Evolutionary conservation across 2,329 filamentous ascomycete genomes (phyloP), one percentile per base, ranked within the genome.

Genomic region (Orbilia brochopaga): DNA sequence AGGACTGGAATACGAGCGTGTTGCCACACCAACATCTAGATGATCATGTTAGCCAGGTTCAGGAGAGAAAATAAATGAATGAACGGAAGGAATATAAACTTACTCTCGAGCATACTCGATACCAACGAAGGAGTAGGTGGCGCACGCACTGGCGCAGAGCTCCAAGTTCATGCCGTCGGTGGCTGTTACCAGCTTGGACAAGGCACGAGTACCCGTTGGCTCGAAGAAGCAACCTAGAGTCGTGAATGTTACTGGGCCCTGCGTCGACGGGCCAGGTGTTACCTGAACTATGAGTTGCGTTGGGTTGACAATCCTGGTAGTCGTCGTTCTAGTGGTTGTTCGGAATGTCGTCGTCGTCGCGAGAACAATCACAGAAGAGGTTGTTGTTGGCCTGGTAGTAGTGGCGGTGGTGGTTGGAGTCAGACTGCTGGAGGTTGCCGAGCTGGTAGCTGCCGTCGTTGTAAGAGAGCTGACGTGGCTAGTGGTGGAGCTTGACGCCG

Each of bases 101-200:
- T 60, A 70, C 66, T 70, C 53, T 64, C 54, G 64, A 59, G 78
- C 77, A 73, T 80, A 81, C 74, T 81, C 79, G 11, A 80, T 79
- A 15, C 81, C 80, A 57, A 82, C 82, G 75, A 80, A 82, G 56
- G 77, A 78, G 75, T 78, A 82, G 5, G 75, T 75, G 5, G 76
- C 74, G 69, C 81, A 82, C 74, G 77, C 78, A 0, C 59, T 73
- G 13, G 79, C 66, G n/a, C 74, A 75, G 44, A 73, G 75, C 19
- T 74, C 59, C 17, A 73, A 17, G 1, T 65, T 73, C 74, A 75
- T 73, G 0, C 61, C 42, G 17, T 66, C 69, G n/a, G 57, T 59
- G 6, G 53, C 59, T 30, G 62, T 59, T n/a, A 70, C 7, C 11
- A 54, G 54, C 19, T 59, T 64, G 27, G 53, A 44, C 3, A 70